These are phyloP conservation scores for Pseudogymnoascus sp. DNA, from an alignment of 2,329 filamentous ascomycete genomes.

Conservation along the genomic window DNA sequence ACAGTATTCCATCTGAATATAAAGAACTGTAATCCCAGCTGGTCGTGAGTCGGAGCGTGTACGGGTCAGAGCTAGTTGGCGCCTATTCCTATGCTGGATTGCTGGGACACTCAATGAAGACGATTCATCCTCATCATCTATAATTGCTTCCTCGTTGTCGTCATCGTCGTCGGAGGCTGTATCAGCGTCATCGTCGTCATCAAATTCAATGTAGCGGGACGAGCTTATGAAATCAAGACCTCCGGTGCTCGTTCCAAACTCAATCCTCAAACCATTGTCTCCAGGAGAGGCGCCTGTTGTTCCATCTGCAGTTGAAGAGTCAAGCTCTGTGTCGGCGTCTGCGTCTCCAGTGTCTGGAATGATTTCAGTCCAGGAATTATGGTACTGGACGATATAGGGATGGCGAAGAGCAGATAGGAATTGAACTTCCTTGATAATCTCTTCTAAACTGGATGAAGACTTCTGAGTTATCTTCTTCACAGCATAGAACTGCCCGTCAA, in stretches of 20 bases:
- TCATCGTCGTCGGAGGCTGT: conserved; percentile 36
- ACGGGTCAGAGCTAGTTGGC: conserved; percentile 22
- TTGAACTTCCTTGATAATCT: conserved; percentile 79
- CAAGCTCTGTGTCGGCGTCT: conserved; percentile 51
- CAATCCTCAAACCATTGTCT: conserved; percentile 22
- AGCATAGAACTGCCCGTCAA: conserved; percentile 89
- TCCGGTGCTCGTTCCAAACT: conserved; percentile 52
- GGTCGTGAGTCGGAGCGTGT: conserved; percentile 24
- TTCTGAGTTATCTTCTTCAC: conserved; percentile 93
- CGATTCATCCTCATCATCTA: conserved; percentile 34
- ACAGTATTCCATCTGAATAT: conserved; percentile 78
- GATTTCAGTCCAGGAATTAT: conserved; percentile 90
- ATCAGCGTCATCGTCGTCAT: conserved; percentile 47
- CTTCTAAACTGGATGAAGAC: conserved; percentile 70
- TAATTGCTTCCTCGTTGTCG: conserved; percentile 29
- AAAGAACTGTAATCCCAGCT: not conserved
- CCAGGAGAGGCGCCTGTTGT: conserved; percentile 24
- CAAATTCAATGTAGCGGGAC: conserved; percentile 73
- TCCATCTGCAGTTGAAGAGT: conserved; percentile 28
- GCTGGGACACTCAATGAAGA: conserved; percentile 13
- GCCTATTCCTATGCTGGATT: conserved; percentile 17
- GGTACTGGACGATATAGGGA: conserved; percentile 82
- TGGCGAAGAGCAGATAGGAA: conserved; percentile 89
- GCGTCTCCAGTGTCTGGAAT: conserved; percentile 46
- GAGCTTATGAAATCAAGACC: conserved; percentile 93